phyloP scores from a whole-genome alignment of 106 monocot genomes.

The Apostasia ramifera region DNA sequence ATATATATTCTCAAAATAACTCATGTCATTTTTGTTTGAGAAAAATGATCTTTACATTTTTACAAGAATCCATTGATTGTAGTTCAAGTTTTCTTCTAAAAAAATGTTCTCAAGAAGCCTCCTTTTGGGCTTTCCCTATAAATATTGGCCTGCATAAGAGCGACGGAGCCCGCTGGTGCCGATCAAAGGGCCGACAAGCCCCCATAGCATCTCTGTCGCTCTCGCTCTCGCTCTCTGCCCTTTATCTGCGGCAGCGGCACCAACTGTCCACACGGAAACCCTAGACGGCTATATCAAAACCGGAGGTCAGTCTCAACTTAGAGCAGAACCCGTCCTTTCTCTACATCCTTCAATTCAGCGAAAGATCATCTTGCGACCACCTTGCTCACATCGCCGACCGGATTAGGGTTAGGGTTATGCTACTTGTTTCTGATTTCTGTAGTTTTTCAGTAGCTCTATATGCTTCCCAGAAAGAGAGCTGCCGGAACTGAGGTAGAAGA shows the following conservation, averaged over 20 bases:
- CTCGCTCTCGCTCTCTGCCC: not conserved
- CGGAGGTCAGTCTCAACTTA: not conserved
- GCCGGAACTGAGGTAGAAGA: slow-evolving; percentile 22
- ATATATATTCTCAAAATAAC: too few species aligned
- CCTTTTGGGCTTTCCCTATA: not conserved
- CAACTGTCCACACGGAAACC: not conserved
- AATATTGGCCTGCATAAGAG: not conserved
- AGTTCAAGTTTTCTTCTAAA: too few species aligned
- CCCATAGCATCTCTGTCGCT: not conserved
- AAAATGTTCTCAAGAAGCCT: not conserved
- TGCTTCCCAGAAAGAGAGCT: slow-evolving; percentile 62
- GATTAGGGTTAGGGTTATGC: slow-evolving; percentile 13
- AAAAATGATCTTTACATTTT: too few species aligned
- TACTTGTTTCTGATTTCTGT: slow-evolving; percentile 12
- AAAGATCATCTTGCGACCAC: slow-evolving; percentile 7
- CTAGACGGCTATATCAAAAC: not conserved
- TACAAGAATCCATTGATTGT: too few species aligned
- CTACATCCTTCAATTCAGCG: not conserved
- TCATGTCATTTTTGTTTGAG: too few species aligned
- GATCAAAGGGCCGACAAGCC: not conserved
- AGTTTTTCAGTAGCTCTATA: slow-evolving; percentile 41
- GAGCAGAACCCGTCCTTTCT: not conserved
- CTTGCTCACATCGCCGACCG: not conserved
- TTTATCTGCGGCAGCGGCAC: not conserved
- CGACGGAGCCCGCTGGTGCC: not conserved